Percentiles rank a stretch among this genome's conserved stretches.
phyloP scores from a whole-genome alignment of 805 yeast genomes.

The Saturnispora dispora region DNA sequence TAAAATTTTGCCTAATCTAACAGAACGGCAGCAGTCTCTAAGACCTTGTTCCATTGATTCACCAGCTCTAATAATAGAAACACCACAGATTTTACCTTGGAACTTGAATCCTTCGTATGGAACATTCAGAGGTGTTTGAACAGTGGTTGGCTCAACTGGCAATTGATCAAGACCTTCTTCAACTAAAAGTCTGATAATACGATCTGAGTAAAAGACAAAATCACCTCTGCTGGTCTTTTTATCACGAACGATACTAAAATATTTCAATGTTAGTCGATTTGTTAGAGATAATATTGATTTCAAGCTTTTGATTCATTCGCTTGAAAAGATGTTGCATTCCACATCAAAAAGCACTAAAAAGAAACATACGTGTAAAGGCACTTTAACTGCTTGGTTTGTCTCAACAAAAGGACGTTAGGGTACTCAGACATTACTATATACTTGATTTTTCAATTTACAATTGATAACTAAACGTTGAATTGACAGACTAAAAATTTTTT shows the following conservation, averaged over 20 bases:
- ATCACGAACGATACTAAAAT: constrained; percentile 64
- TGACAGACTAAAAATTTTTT: not conserved
- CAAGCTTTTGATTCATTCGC: not conserved
- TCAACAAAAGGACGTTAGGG: constrained; percentile 57
- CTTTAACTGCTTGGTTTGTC: constrained; percentile 81
- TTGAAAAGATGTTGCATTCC: not conserved
- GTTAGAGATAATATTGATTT: not conserved
- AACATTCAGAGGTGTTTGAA: constrained; percentile 71
- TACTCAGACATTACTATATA: constrained; percentile 13
- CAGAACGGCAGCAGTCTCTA: constrained; percentile 94
- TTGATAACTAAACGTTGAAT: not conserved
- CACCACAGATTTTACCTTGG: constrained; percentile 94
- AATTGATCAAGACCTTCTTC: constrained; percentile 93
- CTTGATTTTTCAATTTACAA: not conserved
- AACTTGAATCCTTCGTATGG: constrained; percentile 69
- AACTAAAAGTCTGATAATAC: constrained; percentile 86
- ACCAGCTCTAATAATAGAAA: constrained; percentile 96
- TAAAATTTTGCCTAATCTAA: constrained; percentile 90
- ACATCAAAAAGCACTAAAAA: not conserved
- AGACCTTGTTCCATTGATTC: constrained; percentile 98
- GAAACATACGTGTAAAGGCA: constrained; percentile 63
- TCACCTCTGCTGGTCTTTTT: constrained; percentile 75
- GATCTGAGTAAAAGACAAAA: constrained; percentile 89
- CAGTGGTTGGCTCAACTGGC: constrained; percentile 65
- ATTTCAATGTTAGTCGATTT: not conserved